Percentiles rank a stretch among this genome's conserved stretches.
phyloP scores from a whole-genome alignment of 1,139 yeast genomes.

The Hansenula sp. region DNA sequence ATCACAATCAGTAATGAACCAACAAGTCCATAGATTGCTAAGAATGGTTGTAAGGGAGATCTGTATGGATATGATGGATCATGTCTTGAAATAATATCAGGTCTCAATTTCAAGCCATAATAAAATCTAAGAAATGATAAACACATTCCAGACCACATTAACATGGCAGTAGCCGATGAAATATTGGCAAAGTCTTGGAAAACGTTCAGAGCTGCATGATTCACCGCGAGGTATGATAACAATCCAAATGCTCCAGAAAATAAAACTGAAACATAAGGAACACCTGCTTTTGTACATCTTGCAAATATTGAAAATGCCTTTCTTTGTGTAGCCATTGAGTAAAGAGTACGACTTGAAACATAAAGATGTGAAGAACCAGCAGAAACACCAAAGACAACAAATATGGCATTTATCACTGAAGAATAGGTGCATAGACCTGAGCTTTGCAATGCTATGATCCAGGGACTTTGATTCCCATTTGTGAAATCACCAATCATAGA shows the following conservation, averaged over 20 bases:
- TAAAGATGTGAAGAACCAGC: slow-evolving; percentile 77
- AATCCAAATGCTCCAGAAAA: slow-evolving; percentile 59
- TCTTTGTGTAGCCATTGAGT: slow-evolving; percentile 68
- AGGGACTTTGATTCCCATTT: slow-evolving; percentile 69
- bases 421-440: slow-evolving; percentile 64
- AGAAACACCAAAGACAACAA: slow-evolving; percentile 71
- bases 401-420: slow-evolving; percentile 58
- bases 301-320: slow-evolving; percentile 64
- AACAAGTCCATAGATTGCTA: slow-evolving; percentile 63
- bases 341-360: slow-evolving; percentile 75
- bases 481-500: slow-evolving; percentile 15
- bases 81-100: slow-evolving; percentile 60
- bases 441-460: slow-evolving; percentile 75
- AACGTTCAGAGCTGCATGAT: slow-evolving; percentile 56
- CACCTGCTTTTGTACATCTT: slow-evolving; percentile 59
- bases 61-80: slow-evolving; percentile 71
- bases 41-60: slow-evolving; percentile 74
- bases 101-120: slow-evolving; percentile 61
- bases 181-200: slow-evolving; percentile 63
- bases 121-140: slow-evolving; percentile 67
- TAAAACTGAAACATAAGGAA: slow-evolving; percentile 69
- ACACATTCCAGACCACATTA: slow-evolving; percentile 84
- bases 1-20: slow-evolving; percentile 54
- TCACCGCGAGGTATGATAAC: slow-evolving; percentile 56
- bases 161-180: slow-evolving; percentile 65